Percentiles rank a stretch among this genome's conserved stretches.
Conservation (phyloP, 768 basidiomycete genomes). For the Terana coerulea region DNA sequence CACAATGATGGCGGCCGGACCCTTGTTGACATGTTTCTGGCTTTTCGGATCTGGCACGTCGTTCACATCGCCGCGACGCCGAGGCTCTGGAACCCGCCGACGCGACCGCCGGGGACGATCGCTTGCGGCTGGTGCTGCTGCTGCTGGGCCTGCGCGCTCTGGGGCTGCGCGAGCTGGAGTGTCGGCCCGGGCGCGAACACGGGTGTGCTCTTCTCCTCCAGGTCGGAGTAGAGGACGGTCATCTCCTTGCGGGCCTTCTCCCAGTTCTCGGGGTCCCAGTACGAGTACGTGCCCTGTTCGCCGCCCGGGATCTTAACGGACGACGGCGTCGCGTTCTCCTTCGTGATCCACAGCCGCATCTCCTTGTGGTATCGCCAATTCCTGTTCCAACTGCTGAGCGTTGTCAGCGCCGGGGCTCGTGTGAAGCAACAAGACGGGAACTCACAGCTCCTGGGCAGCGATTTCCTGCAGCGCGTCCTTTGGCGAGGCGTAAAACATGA, state of each 20-base stretch:
- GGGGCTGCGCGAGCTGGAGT: slow-evolving; percentile 17
- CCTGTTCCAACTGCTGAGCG: slow-evolving; percentile 73
- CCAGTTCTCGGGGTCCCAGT: slow-evolving; percentile 84
- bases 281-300: slow-evolving; percentile 86
- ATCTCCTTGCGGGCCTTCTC: slow-evolving; percentile 74
- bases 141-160: slow-evolving; percentile 5
- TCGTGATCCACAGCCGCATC: slow-evolving; percentile 79
- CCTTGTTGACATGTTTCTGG: too few relatives aligned
- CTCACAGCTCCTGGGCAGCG: slow-evolving; percentile 92
- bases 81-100: slow-evolving; percentile 44
- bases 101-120: slow-evolving; percentile 12
- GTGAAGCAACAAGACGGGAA: slow-evolving; percentile 21
- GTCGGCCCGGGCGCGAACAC: slow-evolving; percentile 48
- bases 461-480: slow-evolving; percentile 91
- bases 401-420: slow-evolving; percentile 5
- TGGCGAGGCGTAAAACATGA: slow-evolving; percentile 96
- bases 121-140: slow-evolving; percentile 26
- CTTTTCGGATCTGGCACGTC: too few relatives aligned
- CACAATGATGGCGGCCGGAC: too few relatives aligned
- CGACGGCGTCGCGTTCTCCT: slow-evolving; percentile 75
- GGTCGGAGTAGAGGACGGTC: slow-evolving; percentile 68
- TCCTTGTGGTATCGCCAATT: slow-evolving; percentile 98
- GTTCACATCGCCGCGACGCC: slow-evolving; percentile 46
- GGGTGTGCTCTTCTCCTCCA: slow-evolving; percentile 69
- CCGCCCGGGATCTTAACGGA: slow-evolving; percentile 76